Evolutionary conservation across 495 filamentous ascomycete species (phyloP).

Genomic region (Endocarpon pusillum): DNA sequence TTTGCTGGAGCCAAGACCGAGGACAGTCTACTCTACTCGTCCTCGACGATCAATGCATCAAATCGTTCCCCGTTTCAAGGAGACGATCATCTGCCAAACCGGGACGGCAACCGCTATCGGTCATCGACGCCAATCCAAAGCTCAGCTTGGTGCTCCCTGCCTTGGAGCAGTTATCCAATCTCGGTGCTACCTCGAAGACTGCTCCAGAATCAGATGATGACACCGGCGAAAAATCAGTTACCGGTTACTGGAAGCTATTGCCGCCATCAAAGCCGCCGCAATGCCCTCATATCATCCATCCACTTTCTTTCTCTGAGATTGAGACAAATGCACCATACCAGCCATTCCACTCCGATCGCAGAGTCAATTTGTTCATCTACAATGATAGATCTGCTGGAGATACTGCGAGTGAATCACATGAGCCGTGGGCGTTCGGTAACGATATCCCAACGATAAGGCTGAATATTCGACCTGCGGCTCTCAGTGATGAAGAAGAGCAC

Average conservation of each 20-base stretch:
- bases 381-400: slow-evolving; percentile 13
- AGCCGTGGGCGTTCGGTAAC: slow-evolving; percentile 58
- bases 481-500: slow-evolving; percentile 38
- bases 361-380: slow-evolving; percentile 55
- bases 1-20: slow-evolving; percentile 23
- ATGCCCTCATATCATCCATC: no score
- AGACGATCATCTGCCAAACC: not conserved
- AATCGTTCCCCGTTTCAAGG: slow-evolving; percentile 5
- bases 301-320: slow-evolving; percentile 72
- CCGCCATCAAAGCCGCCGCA: slow-evolving; percentile 11
- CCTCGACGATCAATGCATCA: slow-evolving; percentile 18
- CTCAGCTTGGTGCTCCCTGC: slow-evolving; percentile 2
- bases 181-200: no score
- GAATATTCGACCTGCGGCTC: slow-evolving; percentile 34
- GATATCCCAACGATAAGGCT: slow-evolving; percentile 42
- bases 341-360: slow-evolving; percentile 75
- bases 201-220: not conserved
- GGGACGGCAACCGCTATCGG: not conserved
- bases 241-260: slow-evolving; percentile 10
- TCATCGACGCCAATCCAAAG: slow-evolving; percentile 7
- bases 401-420: slow-evolving; percentile 12
- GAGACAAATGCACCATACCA: slow-evolving; percentile 83
- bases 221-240: not conserved
- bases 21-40: slow-evolving; percentile 22
- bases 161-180: not conserved